phyloP scores from a whole-genome alignment of 306 rosid genomes.

The Canavalia ensiformis region DNA sequence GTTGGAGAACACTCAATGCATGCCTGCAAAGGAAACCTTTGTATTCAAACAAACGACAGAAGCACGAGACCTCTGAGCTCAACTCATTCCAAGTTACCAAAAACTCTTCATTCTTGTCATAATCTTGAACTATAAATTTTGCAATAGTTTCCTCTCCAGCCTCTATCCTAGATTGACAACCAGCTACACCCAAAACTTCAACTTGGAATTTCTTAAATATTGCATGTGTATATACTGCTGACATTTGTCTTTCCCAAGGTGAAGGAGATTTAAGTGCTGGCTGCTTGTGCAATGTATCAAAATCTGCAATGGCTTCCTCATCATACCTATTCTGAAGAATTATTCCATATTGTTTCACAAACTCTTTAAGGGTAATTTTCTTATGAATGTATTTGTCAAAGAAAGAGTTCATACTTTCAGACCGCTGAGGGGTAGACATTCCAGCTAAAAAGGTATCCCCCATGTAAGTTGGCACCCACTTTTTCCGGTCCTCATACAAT shows the following conservation, averaged over 20 bases:
- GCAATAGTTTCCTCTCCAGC: constrained; percentile 68
- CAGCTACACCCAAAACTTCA: constrained; percentile 93
- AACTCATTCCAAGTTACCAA: constrained; percentile 74
- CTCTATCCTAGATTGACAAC: constrained; percentile 83
- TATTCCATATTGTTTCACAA: constrained; percentile 80
- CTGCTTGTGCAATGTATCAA: constrained; percentile 93
- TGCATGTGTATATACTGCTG: constrained; percentile 86
- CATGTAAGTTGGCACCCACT: constrained; percentile 86
- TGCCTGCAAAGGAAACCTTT: constrained; percentile 95
- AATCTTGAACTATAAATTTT: constrained; percentile 80
- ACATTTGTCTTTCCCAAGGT: constrained; percentile 97
- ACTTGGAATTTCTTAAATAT: constrained; percentile 90
- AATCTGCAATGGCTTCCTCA: constrained; percentile 92
- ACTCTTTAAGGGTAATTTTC: constrained; percentile 88
- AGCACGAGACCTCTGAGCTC: constrained; percentile 82
- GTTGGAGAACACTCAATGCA: constrained; percentile 85
- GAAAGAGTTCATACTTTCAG: constrained; percentile 88
- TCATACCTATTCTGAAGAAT: constrained; percentile 88
- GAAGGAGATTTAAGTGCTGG: constrained; percentile 96
- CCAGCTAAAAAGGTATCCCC: constrained; percentile 86
- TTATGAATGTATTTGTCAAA: constrained; percentile 91
- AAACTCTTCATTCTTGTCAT: constrained; percentile 80
- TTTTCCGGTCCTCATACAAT: constrained; percentile 80
- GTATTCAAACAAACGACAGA: constrained; percentile 85
- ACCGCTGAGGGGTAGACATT: constrained; percentile 79